Conservation (phyloP, 108 stramenopile species). For the Pseudonitzschia delicatissima region DNA sequence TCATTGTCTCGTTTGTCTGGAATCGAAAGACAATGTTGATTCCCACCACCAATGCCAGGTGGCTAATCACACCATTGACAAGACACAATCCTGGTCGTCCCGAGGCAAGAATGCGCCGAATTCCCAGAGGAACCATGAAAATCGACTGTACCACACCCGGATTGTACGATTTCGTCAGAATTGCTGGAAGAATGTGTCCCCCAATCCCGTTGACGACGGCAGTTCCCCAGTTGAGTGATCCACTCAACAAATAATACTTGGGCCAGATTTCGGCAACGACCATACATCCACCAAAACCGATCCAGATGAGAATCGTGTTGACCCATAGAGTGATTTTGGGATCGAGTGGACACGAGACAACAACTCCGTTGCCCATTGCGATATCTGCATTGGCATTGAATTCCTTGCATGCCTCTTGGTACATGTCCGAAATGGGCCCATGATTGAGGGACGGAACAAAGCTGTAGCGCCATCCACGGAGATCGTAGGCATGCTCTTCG, state of each 20-base stretch:
- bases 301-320: neutral
- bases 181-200: neutral
- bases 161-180: neutral
- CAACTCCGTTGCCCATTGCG: neutral
- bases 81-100: neutral
- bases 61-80: neutral
- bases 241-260: neutral
- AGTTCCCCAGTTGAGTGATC: neutral
- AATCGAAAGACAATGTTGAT: neutral
- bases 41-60: neutral
- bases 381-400: neutral
- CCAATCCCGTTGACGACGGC: neutral
- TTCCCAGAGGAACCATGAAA: neutral
- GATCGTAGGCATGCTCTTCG: neutral
- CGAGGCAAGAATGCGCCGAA: neutral
- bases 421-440: neutral
- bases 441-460: neutral
- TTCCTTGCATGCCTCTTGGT: neutral
- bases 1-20: neutral
- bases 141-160: neutral
- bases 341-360: constrained; percentile 6
- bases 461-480: neutral
- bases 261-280: neutral
- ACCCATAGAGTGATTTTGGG: neutral
- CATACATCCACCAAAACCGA: neutral